phyloP scores from a whole-genome alignment of 2,329 filamentous ascomycete species.

The Penicillium sclerotigenum region DNA sequence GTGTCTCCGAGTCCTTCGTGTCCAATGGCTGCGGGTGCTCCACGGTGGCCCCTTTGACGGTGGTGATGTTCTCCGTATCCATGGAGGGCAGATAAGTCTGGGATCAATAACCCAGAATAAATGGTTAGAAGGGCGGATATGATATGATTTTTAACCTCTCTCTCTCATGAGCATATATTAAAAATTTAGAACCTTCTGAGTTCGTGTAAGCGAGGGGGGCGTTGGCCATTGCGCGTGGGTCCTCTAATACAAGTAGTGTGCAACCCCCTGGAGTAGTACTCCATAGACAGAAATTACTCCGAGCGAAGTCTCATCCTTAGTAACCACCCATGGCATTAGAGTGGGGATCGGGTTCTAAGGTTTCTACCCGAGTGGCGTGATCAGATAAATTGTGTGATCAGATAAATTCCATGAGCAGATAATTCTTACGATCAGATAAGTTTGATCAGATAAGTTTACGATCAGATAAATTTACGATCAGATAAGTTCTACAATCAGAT shows the following conservation, averaged over 20 bases:
- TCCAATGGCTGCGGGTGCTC: not conserved
- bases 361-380: not conserved
- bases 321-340: not conserved
- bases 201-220: not conserved
- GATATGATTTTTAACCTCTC: not conserved
- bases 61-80: not conserved
- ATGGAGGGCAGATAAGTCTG: not conserved
- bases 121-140: not conserved
- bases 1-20: not conserved
- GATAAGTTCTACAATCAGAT: not conserved
- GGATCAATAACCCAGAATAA: not conserved
- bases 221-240: not conserved
- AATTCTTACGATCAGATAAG: not conserved
- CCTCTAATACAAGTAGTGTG: not conserved
- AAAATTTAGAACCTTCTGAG: not conserved
- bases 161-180: not conserved
- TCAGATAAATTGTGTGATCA: not conserved
- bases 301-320: not conserved
- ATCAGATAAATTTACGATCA: not conserved
- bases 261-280: not conserved
- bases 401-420: not conserved
- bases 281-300: not conserved
- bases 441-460: not conserved
- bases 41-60: not conserved
- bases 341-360: not conserved